Evolutionary conservation across 2,329 filamentous ascomycete species (phyloP), one percentile per base, ranked within the genome.

Genomic region (Ophiostoma montium): DNA sequence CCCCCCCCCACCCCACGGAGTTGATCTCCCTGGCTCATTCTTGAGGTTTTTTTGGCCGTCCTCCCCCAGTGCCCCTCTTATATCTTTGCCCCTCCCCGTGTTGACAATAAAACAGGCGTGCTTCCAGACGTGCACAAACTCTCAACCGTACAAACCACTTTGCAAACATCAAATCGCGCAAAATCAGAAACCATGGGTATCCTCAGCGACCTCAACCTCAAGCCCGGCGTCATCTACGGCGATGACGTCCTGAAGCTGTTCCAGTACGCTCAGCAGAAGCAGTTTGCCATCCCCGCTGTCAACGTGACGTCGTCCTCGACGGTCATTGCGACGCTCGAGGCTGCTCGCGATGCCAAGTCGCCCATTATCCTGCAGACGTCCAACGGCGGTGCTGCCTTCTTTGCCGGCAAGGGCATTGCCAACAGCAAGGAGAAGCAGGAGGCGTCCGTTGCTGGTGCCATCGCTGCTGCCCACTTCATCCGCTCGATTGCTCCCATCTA

Each of bases 401-500:
- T 94, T 65, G 86, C 85, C 60, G 88, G 86, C 68, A 90, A 90
- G 82, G 87, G 85, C 64, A 78, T 94, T 61, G 71, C 77, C 70
- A 94, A 95, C 67, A 63, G 62, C 55, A 75, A 89, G 71, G 90
- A 95, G 72, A 75, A 89, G 71, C 92, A 95, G 72, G 74, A 81
- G 61, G 90, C 88, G 54, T 94, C 88, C 58, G 84, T 98, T 64
- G 82, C 82, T 51, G 92, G 92, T 66, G 75, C 86, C 65, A 70
- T 96, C 57, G 89, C 92, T 55, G 89, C 78, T 60, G 92, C 92
- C 59, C 86, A 95, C 74, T 96, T 86, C 75, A 87, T 95, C 72
- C 86, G 89, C 64, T 74, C 84, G 58, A 71, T 96, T 61, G 87
- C 92, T 47, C 86, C 90, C 53, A 60, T 77, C 59, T 98, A 98